These are phyloP conservation scores for Boletus subparvulus DNA, from an alignment of 768 basidiomycete genomes.

Conservation along the genomic window DNA sequence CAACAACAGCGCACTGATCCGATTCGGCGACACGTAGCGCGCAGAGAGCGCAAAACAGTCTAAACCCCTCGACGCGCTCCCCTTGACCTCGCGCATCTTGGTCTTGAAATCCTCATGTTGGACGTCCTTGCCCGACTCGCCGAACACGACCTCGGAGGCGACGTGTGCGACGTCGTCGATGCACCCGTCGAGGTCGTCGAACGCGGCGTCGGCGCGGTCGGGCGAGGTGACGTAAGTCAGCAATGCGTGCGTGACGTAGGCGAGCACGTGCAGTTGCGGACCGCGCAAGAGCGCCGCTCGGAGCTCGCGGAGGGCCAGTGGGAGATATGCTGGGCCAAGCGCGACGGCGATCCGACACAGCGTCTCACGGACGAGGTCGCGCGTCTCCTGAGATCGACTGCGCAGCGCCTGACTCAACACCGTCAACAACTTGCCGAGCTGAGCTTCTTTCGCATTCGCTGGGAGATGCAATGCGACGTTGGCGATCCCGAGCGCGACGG, in stretches of 20 bases:
- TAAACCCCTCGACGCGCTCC: constrained; percentile 77
- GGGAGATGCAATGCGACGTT: constrained; percentile 84
- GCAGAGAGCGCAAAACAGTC: constrained; percentile 85
- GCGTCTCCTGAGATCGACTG: constrained; percentile 91
- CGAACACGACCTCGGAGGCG: constrained; percentile 89
- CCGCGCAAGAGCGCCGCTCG: constrained; percentile 84
- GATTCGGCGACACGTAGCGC: constrained; percentile 70
- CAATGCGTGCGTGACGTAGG: constrained; percentile 78
- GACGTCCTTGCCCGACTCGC: constrained; percentile 88
- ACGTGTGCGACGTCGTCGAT: constrained; percentile 79
- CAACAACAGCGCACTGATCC: constrained; percentile 71
- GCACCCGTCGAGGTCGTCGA: constrained; percentile 69
- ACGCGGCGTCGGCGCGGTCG: constrained; percentile 47
- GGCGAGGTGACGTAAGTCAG: constrained; percentile 75
- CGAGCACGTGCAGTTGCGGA: constrained; percentile 91
- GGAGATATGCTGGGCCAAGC: constrained; percentile 73
- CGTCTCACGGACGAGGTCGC: constrained; percentile 83
- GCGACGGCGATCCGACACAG: constrained; percentile 74
- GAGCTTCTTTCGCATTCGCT: constrained; percentile 53
- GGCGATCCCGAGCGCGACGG: constrained; percentile 83
- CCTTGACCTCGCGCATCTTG: constrained; percentile 87
- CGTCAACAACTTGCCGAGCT: constrained; percentile 76
- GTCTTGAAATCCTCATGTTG: constrained; percentile 90
- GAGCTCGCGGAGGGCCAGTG: constrained; percentile 73
- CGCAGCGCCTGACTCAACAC: constrained; percentile 86